Conservation (phyloP, 345 rosid species). For the Ceriops decandra region DNA sequence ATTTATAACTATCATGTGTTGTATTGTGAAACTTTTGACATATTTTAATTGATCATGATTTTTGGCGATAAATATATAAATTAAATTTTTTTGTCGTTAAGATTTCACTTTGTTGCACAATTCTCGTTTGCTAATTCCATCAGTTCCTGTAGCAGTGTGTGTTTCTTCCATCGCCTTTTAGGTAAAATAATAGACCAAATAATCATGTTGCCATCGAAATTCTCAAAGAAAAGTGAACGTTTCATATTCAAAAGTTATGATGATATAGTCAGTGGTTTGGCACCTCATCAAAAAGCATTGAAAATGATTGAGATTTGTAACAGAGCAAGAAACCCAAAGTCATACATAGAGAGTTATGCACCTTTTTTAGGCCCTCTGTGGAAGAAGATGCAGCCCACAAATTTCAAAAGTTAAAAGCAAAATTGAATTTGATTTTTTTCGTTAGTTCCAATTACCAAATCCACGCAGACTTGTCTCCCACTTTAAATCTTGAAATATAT, state of each 20-base stretch:
- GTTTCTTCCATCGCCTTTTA: neutral
- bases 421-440: neutral
- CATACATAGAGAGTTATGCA: no score
- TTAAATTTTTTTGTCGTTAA: neutral
- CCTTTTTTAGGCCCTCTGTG: neutral
- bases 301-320: constrained; percentile 17
- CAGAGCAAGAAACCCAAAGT: no score
- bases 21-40: no score
- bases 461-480: constrained; percentile 12
- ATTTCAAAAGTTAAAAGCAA: no score
- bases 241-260: constrained; percentile 12
- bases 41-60: no score
- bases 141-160: no score
- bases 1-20: no score
- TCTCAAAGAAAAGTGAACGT: neutral
- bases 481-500: no score
- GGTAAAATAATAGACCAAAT: neutral
- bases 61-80: no score
- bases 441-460: constrained; percentile 14
- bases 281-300: constrained; percentile 25
- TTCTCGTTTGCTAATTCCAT: no score
- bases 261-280: constrained; percentile 30
- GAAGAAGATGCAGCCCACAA: neutral
- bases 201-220: neutral
- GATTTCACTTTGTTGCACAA: neutral